Base-by-base conservation (phyloP, 129 eudicot species). In the Flaveria trinervia region DNA sequence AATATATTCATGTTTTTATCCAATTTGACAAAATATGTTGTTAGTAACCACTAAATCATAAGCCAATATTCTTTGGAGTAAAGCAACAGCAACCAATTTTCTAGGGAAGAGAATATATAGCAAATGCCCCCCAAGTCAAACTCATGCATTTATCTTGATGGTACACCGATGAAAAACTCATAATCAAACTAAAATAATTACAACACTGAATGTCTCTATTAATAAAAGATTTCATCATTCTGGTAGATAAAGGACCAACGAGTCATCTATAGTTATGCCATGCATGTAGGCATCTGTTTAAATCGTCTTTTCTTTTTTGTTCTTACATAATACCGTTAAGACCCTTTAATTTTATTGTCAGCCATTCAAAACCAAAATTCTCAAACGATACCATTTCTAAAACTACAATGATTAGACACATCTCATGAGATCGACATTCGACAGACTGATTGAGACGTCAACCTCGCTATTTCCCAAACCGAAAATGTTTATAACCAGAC, bases 401-500 rank as follows among this genome's bases (percentile, higher is more conserved):
- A 74, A 68, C 36, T 55, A 80, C 79, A 71, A 80, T 80, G 76
- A 67, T 74, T 49, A 60, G 56, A 77, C 33, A 71, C 77, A 71
- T 73, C 28, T 67, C 50, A 11, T 65, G 83, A 65, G 43, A 66
- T 18, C 44, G 44, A 80, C 70, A 73, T 39, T 46, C 28, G 50
- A 56, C 79, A 52, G 25, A 65, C 68, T 14, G 83, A 80, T 56
- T 73, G 61, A 51, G 75, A 80, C 70, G 44, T 65, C 52, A 9
- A 5, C 51, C 5, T 0, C 14, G n/a, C 43, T 25, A 30, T 55
- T 39, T 43, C 43, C 43, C 4, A 73, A 11, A 43, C 64, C 7
- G 6, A 9, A 22, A 26, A 25, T 41, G 9, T 26, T 7, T 59
- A 26, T 12, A 28, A 3, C 10, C 33, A 51, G 2, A n/a, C 3